Evolutionary conservation across 495 filamentous ascomycete genomes (phyloP).

Genomic region (Corynascus novoguineensis): DNA sequence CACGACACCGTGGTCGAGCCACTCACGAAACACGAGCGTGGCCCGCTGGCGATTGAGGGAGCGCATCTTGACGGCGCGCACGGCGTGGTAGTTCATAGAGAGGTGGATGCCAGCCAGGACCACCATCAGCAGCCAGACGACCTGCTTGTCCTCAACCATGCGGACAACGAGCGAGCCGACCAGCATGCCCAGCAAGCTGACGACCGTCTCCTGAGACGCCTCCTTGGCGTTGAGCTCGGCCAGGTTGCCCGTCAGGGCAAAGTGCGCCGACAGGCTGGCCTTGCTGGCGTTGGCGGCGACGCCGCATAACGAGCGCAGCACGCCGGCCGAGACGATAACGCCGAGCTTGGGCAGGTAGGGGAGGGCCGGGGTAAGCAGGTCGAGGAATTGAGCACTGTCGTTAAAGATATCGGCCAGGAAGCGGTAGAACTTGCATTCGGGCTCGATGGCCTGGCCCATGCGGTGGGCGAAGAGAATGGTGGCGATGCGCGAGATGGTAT

Average conservation of each 20-base stretch:
- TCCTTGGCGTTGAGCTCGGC: slow-evolving; percentile 95
- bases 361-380: slow-evolving; percentile 77
- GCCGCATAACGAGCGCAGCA: slow-evolving; percentile 78
- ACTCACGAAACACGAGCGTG: slow-evolving; percentile 66
- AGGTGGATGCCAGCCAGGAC: slow-evolving; percentile 70
- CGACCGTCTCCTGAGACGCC: slow-evolving; percentile 91
- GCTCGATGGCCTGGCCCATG: slow-evolving; percentile 80
- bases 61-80: slow-evolving; percentile 74
- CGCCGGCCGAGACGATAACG: slow-evolving; percentile 68
- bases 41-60: slow-evolving; percentile 86
- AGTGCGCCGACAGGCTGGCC: slow-evolving; percentile 86
- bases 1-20: slow-evolving; percentile 47
- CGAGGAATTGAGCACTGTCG: slow-evolving; percentile 82
- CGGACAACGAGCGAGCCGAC: slow-evolving; percentile 77
- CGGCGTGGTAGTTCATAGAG: slow-evolving; percentile 76
- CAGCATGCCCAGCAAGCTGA: slow-evolving; percentile 86
- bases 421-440: slow-evolving; percentile 91
- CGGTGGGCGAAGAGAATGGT: slow-evolving; percentile 88
- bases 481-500: slow-evolving; percentile 75
- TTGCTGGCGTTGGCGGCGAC: slow-evolving; percentile 87
- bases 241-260: slow-evolving; percentile 80
- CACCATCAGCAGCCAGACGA: slow-evolving; percentile 73
- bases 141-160: slow-evolving; percentile 58
- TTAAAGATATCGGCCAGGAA: slow-evolving; percentile 90
- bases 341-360: slow-evolving; percentile 61